Evolutionary conservation across 2,329 filamentous ascomycete genomes (phyloP).

Genomic region (Colletotrichum orbiculare): DNA sequence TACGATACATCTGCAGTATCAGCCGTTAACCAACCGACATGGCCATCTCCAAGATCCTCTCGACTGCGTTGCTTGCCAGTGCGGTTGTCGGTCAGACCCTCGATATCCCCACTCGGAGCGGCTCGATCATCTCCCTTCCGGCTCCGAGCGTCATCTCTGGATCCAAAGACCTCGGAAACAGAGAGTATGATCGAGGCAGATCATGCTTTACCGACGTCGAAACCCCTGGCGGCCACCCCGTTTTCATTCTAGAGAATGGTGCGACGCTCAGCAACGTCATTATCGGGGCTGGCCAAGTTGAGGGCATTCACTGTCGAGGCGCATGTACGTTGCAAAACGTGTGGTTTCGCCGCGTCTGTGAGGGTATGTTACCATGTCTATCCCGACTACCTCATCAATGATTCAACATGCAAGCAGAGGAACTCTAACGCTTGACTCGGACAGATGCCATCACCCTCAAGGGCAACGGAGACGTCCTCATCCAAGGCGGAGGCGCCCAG

Average conservation of each 20-base stretch:
- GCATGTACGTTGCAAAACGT: slow-evolving; percentile 52
- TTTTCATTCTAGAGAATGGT: slow-evolving; percentile 62
- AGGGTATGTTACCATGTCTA: slow-evolving; percentile 38
- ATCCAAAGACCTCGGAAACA: slow-evolving; percentile 32
- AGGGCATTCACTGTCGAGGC: slow-evolving; percentile 62
- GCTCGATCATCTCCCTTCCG: slow-evolving; percentile 35
- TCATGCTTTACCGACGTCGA: slow-evolving; percentile 35
- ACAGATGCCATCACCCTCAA: slow-evolving; percentile 12
- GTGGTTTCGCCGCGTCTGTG: slow-evolving; percentile 52
- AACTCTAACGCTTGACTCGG: too few relatives aligned
- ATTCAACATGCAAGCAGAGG: too few relatives aligned
- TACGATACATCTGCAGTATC: background rate
- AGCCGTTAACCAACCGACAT: background rate
- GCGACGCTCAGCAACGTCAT: slow-evolving; percentile 63
- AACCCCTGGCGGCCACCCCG: slow-evolving; percentile 47
- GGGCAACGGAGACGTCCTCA: slow-evolving; percentile 20
- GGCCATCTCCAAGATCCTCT: background rate
- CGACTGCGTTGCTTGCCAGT: background rate
- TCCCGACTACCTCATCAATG: background rate
- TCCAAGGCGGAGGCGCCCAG: slow-evolving; percentile 47
- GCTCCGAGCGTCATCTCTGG: slow-evolving; percentile 33
- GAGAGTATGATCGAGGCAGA: slow-evolving; percentile 36
- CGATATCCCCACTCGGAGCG: slow-evolving; percentile 36
- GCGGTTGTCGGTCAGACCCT: slow-evolving; percentile 33
- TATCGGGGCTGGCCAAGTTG: slow-evolving; percentile 60